Base-by-base conservation (phyloP, 257 asterid species). In the Rehmannia glutinosa region DNA sequence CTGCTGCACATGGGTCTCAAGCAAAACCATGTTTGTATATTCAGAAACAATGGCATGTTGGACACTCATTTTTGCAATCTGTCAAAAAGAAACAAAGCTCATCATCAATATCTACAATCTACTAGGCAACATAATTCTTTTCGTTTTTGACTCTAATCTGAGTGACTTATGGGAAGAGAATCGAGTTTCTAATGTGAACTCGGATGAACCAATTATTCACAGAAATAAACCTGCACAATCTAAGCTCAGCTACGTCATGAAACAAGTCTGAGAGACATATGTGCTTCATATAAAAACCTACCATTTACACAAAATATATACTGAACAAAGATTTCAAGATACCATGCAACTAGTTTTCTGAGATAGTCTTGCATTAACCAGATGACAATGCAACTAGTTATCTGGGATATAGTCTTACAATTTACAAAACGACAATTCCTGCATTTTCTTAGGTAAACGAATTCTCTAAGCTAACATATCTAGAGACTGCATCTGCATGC, bases 51-150 rank as follows among this genome's bases (percentile, higher is more conserved):
- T 23, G 64, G 72, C 57, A 57, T 74, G 66, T 70, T 77, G 85
- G 52, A 64, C 55, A 61, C 97, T 94, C 84, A 88, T 72, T 70
- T 87, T 84, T 25, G 93, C 89, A 64, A 94, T 64, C 99, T 93
- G 95, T 66, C 52, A 57, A 70, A 72, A 33, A 39, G n/a, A 21
- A 53, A 62, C 23, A 67, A n/a, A 30, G 60, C 47, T n/a, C 33
- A 53, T 46, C 60, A 73, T 46, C 67, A 73, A 15, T 39, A 21
- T 28, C 68, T 43, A 13, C 39, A 66, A 28, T 71, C 64, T 35
- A 41, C 36, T 16, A 23, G n/a, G 64, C 16, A 38, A 17, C 19
- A 35, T 21, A 35, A 32, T 8, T n/a, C 5, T 28, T 6, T 28
- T n/a, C 4, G 1, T 41, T 6, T 9, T 42, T 6, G 16, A 5